Percentiles rank a stretch among this genome's conserved stretches.
These are phyloP conservation scores for Pholiota conissans DNA, from an alignment of 768 basidiomycete genomes.

Conservation along the genomic window DNA sequence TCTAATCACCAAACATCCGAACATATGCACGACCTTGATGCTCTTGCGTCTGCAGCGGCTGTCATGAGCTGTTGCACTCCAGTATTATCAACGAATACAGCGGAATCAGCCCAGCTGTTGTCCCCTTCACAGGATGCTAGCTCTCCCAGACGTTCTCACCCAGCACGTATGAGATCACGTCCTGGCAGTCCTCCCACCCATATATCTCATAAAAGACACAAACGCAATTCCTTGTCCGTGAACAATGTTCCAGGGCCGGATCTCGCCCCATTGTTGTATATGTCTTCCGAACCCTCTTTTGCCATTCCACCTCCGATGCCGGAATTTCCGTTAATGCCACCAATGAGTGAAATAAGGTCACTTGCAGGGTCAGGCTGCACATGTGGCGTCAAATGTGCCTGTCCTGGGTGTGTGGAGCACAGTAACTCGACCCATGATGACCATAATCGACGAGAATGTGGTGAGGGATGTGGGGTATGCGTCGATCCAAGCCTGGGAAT, in stretches of 20 bases:
- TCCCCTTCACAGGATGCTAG: not conserved
- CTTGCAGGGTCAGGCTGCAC: constrained; percentile 71
- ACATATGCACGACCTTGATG: constrained; percentile 22
- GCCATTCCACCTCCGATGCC: constrained; percentile 32
- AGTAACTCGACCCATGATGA: constrained; percentile 52
- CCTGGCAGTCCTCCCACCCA: constrained; percentile 28
- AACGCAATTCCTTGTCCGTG: constrained; percentile 20
- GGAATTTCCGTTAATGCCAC: constrained; percentile 57
- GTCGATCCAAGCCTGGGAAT: constrained; percentile 51
- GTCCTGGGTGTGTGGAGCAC: constrained; percentile 74
- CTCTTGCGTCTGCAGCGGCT: constrained; percentile 39
- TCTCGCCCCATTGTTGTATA: constrained; percentile 43
- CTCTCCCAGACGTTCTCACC: constrained; percentile 5
- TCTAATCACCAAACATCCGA: constrained; percentile 11
- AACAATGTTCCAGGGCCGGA: constrained; percentile 32
- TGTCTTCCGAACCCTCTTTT: constrained; percentile 22
- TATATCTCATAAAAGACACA: constrained; percentile 32
- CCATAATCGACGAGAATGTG: constrained; percentile 45
- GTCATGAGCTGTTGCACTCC: constrained; percentile 27
- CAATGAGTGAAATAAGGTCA: constrained; percentile 57
- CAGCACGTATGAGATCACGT: constrained; percentile 15
- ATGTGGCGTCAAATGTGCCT: constrained; percentile 67
- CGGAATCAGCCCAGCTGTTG: not conserved
- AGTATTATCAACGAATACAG: constrained; percentile 9
- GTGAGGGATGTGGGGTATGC: constrained; percentile 62